Evolutionary conservation across 129 eudicot genomes (phyloP).

Genomic region (Arctium minus): DNA sequence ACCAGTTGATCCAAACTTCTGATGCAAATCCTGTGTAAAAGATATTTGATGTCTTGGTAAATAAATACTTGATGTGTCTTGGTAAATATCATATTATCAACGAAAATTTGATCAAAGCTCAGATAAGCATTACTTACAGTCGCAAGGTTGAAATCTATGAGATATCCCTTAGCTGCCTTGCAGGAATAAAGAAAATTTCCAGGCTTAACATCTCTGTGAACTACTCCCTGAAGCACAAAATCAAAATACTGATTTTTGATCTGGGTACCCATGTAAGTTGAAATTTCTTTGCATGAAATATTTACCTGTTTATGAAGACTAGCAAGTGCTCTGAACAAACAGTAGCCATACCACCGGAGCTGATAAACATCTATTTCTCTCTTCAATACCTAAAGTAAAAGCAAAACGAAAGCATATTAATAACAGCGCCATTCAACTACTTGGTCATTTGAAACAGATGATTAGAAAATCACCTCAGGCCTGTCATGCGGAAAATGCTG

Average conservation of each 20-base stretch:
- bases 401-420: not conserved
- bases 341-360: constrained; percentile 88
- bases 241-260: not conserved
- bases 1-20: constrained; percentile 60
- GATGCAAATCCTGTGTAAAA: constrained; percentile 66
- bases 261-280: not conserved
- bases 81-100: not conserved
- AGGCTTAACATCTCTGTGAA: constrained; percentile 98
- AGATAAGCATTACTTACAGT: constrained; percentile 47
- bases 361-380: constrained; percentile 60
- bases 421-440: not conserved
- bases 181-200: constrained; percentile 91
- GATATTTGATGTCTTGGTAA: not conserved
- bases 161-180: constrained; percentile 61
- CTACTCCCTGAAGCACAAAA: constrained; percentile 67
- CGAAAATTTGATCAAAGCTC: not conserved
- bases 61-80: not conserved
- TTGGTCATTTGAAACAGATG: not conserved
- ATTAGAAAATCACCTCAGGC: constrained; percentile 64
- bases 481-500: constrained; percentile 91
- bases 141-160: constrained; percentile 97
- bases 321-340: constrained; percentile 93
- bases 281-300: not conserved
- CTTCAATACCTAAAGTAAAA: constrained; percentile 51
- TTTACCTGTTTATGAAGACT: constrained; percentile 93